Evolutionary conservation across 257 asterid species (phyloP).

Genomic region (Capsicum rhomboideum): DNA sequence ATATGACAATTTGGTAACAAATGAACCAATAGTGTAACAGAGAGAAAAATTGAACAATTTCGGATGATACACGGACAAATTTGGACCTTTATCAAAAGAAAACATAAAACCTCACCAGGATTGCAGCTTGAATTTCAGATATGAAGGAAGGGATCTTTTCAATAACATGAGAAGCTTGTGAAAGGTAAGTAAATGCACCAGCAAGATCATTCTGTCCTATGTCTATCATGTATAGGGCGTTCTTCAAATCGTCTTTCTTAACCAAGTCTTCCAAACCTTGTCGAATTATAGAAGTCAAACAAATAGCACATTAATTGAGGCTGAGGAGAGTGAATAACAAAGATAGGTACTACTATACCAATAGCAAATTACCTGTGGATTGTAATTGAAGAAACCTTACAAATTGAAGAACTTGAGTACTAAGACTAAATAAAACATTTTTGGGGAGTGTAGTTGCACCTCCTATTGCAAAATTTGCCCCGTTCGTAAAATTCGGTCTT

Average conservation of each 20-base stretch:
- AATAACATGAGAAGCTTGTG: conserved; percentile 26
- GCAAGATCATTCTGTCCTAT: conserved; percentile 50
- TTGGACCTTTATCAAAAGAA: background rate
- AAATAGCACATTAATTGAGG: background rate
- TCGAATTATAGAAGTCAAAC: background rate
- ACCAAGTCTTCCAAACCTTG: conserved; percentile 10
- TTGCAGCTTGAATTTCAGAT: conserved; percentile 35
- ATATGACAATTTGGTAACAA: background rate
- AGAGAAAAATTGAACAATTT: background rate
- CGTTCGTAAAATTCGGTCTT: conserved; percentile 22
- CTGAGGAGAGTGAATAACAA: background rate
- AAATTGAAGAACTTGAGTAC: conserved; percentile 31
- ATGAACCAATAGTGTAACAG: background rate
- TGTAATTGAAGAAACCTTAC: conserved; percentile 13
- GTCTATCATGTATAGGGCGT: conserved; percentile 37
- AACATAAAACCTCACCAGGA: conserved; percentile 17
- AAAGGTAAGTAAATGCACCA: conserved; percentile 10
- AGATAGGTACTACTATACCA: too few relatives aligned
- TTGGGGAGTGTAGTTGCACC: conserved; percentile 29
- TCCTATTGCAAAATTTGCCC: conserved; percentile 36
- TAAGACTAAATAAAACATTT: conserved; percentile 14
- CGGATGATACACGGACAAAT: background rate
- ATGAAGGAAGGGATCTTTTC: conserved; percentile 36
- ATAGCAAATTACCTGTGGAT: conserved; percentile 11
- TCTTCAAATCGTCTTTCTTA: conserved; percentile 19